Conservation (phyloP, 1,284 basidiomycete species). For the Trichosporon coremiiforme region DNA sequence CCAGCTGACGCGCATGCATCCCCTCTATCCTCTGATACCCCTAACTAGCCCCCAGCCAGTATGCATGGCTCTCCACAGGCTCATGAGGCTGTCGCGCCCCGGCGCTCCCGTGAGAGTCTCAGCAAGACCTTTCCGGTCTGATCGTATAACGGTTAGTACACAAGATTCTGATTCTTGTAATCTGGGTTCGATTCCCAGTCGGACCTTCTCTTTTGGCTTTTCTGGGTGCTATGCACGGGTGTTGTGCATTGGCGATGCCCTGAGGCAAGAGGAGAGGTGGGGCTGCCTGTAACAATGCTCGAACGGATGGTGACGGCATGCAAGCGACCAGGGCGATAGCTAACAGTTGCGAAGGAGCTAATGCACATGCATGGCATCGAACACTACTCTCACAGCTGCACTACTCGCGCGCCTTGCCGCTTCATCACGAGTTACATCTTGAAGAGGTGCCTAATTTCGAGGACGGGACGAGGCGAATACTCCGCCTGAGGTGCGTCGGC, state of each 20-base stretch:
- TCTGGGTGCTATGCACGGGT: background rate
- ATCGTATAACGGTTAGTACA: constrained; percentile 15
- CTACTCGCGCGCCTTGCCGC: too few relatives aligned
- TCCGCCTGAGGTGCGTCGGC: background rate
- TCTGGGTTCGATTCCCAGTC: constrained; percentile 14
- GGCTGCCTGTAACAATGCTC: too few relatives aligned
- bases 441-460: background rate
- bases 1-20: background rate
- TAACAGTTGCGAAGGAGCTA: too few relatives aligned
- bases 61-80: background rate
- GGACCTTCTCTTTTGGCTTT: constrained; percentile 4
- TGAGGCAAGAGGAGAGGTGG: background rate
- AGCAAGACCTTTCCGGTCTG: background rate
- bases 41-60: too few relatives aligned
- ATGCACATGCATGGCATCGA: background rate
- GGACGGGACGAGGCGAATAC: background rate
- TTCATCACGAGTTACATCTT: background rate
- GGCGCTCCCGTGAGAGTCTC: background rate
- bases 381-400: background rate
- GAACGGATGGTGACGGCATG: too few relatives aligned
- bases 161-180: constrained; percentile 15
- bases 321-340: too few relatives aligned
- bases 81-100: background rate
- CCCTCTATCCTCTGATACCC: too few relatives aligned
- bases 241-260: background rate